Evolutionary conservation across 164 flowering plant species (phyloP), one percentile per base, ranked within the genome.

Genomic region (Platanus orientalis): DNA sequence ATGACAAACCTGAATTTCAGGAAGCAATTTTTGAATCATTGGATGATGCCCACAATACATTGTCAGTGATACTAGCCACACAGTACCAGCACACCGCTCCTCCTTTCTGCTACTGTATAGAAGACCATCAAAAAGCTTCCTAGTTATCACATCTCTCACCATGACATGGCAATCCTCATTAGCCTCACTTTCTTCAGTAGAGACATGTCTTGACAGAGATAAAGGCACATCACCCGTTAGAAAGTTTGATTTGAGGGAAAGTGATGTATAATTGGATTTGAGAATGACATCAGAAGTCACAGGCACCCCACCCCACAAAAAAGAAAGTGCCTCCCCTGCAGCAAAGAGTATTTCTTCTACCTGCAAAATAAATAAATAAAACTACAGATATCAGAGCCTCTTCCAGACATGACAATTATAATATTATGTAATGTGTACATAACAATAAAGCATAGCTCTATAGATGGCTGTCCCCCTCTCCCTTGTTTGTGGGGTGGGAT

Each of bases 81-180:
- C 97, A 63, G 92, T 80, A 69, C 99, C 99, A 67, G 97, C 85
- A 78, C 97, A 89, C 7, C 99, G 86, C 75, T 94, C 99, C 65
- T 94, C 97, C 79, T 94, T 91, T 67, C 93, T 76, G 70, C 67
- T 86, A 71, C 99, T 94, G 71, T 81, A 94, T 21, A 94, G 68
- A 48, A 94, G 95, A 54, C 17, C 81, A 70, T 91, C 90, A 80
- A 94, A 94, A 52, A 94, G 84, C 77, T 89, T 89, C 76, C 78
- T 79, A 54, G 83, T 75, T 68, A 94, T 81, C 10, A 73, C 64
- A 67, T 86, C 90, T 76, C 92, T 81, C 55, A 83, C 84, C 65
- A 65, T 57, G 61, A 52, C 72, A 73, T 58, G 88, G 57, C 63
- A 61, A 58, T 79, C 84, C 40, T 76, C 92, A 73, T 58, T 60